These are phyloP conservation scores for Aspergillus sparsus DNA, from an alignment of 495 filamentous ascomycete species.

Conservation along the genomic window DNA sequence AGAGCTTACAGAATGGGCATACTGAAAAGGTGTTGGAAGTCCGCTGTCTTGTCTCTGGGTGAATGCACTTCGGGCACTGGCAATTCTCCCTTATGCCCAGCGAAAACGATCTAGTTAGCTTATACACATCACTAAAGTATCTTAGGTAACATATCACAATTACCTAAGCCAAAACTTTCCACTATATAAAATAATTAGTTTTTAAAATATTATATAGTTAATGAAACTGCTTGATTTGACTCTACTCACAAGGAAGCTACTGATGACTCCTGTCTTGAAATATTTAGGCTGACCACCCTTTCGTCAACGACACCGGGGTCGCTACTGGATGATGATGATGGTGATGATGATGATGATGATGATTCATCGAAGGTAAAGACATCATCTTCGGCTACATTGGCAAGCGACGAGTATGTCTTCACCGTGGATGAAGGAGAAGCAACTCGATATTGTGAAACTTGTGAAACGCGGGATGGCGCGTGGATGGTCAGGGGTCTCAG, in stretches of 20 bases:
- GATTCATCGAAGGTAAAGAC: neutral
- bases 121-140: neutral
- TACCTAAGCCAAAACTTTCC: constrained; percentile 26
- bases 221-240: neutral
- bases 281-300: too few species aligned
- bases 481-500: neutral
- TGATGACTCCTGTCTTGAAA: too few species aligned
- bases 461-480: neutral
- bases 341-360: neutral
- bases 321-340: neutral
- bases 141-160: neutral
- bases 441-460: neutral
- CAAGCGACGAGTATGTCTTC: neutral
- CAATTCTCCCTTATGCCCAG: constrained; percentile 69
- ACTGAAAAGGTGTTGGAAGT: constrained; percentile 70
- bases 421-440: neutral
- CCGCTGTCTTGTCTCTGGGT: constrained; percentile 76
- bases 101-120: constrained; percentile 9
- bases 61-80: constrained; percentile 69
- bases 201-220: constrained; percentile 11
- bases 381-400: neutral
- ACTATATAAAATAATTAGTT: constrained; percentile 8
- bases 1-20: constrained; percentile 25
- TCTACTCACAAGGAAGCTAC: constrained; percentile 1
- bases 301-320: too few species aligned